phyloP scores from a whole-genome alignment of 768 basidiomycete species.

The Hericium erinaceus region DNA sequence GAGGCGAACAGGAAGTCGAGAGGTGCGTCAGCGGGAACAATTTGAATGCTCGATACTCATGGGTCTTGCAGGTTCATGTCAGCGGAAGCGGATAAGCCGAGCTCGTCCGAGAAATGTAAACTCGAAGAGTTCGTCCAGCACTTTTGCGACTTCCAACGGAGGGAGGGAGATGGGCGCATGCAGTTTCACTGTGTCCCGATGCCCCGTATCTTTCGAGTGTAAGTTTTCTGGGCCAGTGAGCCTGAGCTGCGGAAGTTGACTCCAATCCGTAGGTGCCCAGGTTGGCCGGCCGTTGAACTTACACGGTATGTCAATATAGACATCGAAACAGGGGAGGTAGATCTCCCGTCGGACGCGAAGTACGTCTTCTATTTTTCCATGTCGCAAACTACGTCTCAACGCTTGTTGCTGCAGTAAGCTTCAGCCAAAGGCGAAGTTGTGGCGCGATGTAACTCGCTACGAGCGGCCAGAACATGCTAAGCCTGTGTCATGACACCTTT shows the following conservation, averaged over 20 bases:
- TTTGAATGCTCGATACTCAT: too few relatives aligned
- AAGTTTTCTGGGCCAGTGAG: slow-evolving; percentile 17
- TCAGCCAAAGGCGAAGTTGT: neutral
- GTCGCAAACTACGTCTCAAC: neutral
- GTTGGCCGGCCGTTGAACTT: slow-evolving; percentile 59
- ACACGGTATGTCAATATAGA: slow-evolving; percentile 48
- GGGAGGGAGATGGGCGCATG: slow-evolving; percentile 15
- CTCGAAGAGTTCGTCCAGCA: slow-evolving; percentile 69
- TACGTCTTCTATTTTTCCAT: neutral
- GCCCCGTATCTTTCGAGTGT: slow-evolving; percentile 69
- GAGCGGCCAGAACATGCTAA: neutral
- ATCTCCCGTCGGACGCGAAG: slow-evolving; percentile 28
- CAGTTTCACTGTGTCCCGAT: slow-evolving; percentile 60
- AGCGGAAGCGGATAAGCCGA: neutral
- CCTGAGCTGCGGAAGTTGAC: too few relatives aligned
- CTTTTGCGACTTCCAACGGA: slow-evolving; percentile 40
- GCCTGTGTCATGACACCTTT: too few relatives aligned
- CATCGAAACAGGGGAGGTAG: slow-evolving; percentile 37
- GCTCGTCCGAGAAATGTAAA: slow-evolving; percentile 32
- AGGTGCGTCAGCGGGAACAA: too few relatives aligned
- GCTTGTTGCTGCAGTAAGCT: neutral
- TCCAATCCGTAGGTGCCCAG: slow-evolving; percentile 43
- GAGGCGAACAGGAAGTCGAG: too few relatives aligned
- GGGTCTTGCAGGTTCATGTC: neutral
- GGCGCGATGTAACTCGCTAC: neutral